Evolutionary conservation across 2,329 filamentous ascomycete species (phyloP).

Genomic region (Polytolypa hystricis): DNA sequence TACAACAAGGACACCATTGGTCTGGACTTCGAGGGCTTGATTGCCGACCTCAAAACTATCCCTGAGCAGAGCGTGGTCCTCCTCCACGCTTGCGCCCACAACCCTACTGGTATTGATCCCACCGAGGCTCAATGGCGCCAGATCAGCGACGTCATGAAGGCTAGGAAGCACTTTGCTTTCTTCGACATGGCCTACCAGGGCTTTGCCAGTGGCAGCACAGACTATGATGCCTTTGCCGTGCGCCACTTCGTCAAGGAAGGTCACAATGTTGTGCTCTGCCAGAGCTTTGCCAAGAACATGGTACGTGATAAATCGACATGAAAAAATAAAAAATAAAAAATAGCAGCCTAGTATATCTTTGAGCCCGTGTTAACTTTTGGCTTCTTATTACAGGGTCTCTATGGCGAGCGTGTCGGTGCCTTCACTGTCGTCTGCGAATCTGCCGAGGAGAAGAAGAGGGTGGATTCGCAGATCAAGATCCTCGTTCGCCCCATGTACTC

Average conservation of each 20-base stretch:
- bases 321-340: no score
- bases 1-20: conserved; percentile 99
- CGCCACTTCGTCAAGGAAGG: conserved; percentile 89
- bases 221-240: conserved; percentile 87
- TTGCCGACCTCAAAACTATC: conserved; percentile 80
- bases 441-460: conserved; percentile 82
- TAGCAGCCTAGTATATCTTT: no score
- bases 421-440: conserved; percentile 86
- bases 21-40: conserved; percentile 89
- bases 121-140: conserved; percentile 84
- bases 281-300: conserved; percentile 99
- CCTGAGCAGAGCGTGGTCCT: conserved; percentile 81
- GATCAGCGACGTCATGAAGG: conserved; percentile 79
- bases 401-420: conserved; percentile 93
- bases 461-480: conserved; percentile 98
- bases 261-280: conserved; percentile 75
- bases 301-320: no score
- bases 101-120: conserved; percentile 93
- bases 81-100: conserved; percentile 95
- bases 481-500: conserved; percentile 95
- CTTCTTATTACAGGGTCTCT: conserved; percentile 59
- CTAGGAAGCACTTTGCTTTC: conserved; percentile 81
- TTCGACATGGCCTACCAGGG: conserved; percentile 99
- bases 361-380: not conserved
- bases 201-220: conserved; percentile 84